Conservation (phyloP, 768 basidiomycete species). For the Rhodotorula diobovata region DNA sequence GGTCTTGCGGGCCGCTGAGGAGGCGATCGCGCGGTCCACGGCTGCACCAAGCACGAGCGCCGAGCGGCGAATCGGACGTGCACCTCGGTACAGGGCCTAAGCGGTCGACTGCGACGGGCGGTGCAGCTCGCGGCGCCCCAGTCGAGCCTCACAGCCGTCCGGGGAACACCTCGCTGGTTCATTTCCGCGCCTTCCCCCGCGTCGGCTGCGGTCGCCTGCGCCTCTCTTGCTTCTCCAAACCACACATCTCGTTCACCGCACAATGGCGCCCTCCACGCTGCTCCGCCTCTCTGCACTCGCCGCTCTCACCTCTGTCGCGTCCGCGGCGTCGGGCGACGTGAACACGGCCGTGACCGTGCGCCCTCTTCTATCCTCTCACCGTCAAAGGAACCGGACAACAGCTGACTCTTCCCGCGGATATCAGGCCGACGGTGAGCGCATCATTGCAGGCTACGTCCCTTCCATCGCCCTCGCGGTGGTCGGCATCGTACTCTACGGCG, state of each 20-base stretch:
- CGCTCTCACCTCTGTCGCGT: neutral
- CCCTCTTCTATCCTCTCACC: neutral
- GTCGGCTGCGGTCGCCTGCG: neutral
- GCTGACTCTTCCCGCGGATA: neutral
- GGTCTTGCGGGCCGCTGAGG: too few species aligned
- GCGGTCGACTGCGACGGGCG: too few species aligned
- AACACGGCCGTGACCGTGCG: neutral
- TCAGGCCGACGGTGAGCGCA: neutral
- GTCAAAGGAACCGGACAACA: neutral
- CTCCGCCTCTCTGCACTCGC: neutral
- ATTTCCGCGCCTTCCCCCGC: too few species aligned
- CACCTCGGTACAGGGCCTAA: too few species aligned
- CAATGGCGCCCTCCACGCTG: neutral
- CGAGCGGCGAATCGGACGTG: too few species aligned
- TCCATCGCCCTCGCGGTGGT: slow-evolving; percentile 8
- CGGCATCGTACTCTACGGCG: slow-evolving; percentile 11
- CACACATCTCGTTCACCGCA: neutral
- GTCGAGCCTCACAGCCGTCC: too few species aligned
- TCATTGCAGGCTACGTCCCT: slow-evolving; percentile 19
- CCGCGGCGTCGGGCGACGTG: neutral
- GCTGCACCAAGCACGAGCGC: too few species aligned
- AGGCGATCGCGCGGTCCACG: too few species aligned
- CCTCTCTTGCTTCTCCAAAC: neutral
- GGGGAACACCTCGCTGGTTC: too few species aligned
- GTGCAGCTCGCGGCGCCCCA: too few species aligned